Conservation (phyloP, 495 filamentous ascomycete genomes). For the Neurospora sublineolata region DNA sequence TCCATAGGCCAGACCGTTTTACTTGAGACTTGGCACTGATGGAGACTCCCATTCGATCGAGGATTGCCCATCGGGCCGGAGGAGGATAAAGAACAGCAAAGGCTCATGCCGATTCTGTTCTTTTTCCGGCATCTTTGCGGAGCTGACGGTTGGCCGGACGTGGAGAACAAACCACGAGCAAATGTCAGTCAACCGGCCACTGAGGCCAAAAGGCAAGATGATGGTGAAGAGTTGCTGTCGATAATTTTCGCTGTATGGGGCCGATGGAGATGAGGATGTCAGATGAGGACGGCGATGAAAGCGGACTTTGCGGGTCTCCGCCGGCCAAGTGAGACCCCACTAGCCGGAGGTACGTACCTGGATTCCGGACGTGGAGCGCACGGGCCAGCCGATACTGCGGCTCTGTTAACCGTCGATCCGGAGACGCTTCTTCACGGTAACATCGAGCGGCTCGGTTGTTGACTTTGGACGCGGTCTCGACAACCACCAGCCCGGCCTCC, state of each 20-base stretch:
- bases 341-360: neutral
- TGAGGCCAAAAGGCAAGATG: neutral
- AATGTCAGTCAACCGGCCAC: neutral
- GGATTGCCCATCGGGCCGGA: neutral
- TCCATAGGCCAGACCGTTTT: neutral
- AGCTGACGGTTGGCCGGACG: neutral
- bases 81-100: neutral
- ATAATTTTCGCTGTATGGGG: neutral
- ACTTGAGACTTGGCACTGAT: neutral
- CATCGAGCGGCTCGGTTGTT: neutral
- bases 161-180: neutral
- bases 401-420: neutral
- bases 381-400: neutral
- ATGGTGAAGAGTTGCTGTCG: neutral
- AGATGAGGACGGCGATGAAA: neutral
- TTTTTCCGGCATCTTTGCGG: neutral
- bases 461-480: neutral
- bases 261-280: neutral
- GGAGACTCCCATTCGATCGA: neutral
- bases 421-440: neutral
- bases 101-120: neutral
- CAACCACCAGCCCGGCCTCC: neutral
- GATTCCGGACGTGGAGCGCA: neutral
- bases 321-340: neutral
- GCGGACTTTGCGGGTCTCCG: neutral